phyloP scores from a whole-genome alignment of 345 rosid species.

The Gynandropsis gynandra region DNA sequence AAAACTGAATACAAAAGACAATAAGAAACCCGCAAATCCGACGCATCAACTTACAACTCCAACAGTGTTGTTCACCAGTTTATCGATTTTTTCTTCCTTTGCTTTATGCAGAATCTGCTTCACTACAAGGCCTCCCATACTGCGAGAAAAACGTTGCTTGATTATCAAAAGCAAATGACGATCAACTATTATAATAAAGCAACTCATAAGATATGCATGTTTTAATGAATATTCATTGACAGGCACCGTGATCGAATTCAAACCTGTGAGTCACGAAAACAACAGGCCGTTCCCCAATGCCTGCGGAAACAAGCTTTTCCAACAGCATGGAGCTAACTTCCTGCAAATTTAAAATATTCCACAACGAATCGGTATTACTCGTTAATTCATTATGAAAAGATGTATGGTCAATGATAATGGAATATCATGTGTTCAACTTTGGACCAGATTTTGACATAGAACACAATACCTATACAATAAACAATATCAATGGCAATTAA shows the following conservation, averaged over 20 bases:
- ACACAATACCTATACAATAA: constrained; percentile 1
- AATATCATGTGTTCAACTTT: constrained; percentile 3
- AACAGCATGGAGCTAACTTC: constrained; percentile 84
- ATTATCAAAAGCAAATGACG: too few relatives aligned
- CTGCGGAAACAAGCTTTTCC: constrained; percentile 75
- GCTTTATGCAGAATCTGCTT: constrained; percentile 92
- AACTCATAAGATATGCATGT: neutral
- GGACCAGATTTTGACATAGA: neutral
- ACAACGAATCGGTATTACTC: neutral
- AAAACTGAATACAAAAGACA: neutral
- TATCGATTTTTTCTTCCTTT: constrained; percentile 63
- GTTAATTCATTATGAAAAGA: too few relatives aligned
- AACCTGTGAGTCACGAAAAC: constrained; percentile 98
- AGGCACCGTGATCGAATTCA: constrained; percentile 10
- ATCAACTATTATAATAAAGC: too few relatives aligned
- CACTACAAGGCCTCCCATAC: constrained; percentile 96
- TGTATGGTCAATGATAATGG: neutral
- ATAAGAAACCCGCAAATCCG: constrained; percentile 1
- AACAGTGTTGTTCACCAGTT: constrained; percentile 76
- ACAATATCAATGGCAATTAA: neutral
- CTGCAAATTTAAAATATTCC: constrained; percentile 34
- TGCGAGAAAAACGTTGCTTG: constrained; percentile 33
- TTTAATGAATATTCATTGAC: constrained; percentile 5
- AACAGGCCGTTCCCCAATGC: constrained; percentile 92
- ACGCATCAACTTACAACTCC: constrained; percentile 63